phyloP scores from a whole-genome alignment of 2,329 filamentous ascomycete species.

The Exophiala spinifera region DNA sequence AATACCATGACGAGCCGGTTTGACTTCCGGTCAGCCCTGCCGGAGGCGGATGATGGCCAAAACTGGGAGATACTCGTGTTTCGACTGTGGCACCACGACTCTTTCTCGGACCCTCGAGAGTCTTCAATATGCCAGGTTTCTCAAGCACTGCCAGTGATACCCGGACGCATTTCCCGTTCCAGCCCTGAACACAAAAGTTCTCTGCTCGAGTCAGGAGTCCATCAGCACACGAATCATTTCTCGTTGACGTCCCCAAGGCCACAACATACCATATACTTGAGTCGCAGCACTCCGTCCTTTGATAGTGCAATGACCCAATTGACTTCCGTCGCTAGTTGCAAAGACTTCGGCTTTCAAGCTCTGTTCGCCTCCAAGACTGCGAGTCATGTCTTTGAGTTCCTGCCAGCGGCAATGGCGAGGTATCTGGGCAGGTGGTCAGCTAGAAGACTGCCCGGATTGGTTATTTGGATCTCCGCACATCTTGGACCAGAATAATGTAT shows the following conservation, averaged over 20 bases:
- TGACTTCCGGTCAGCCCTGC: background rate
- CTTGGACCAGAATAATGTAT: conserved; percentile 27
- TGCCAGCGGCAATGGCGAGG: conserved; percentile 30
- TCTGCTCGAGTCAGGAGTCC: conserved; percentile 2
- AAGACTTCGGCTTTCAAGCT: conserved; percentile 25
- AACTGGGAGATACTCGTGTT: background rate
- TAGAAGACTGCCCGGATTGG: background rate
- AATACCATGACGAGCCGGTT: background rate
- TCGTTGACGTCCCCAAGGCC: no score
- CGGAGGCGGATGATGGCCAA: background rate
- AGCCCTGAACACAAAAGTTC: conserved; percentile 17
- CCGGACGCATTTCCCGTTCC: conserved; percentile 20
- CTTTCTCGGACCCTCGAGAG: conserved; percentile 17
- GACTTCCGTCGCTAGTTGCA: conserved; percentile 15
- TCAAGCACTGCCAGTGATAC: conserved; percentile 19
- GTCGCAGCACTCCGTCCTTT: conserved; percentile 18
- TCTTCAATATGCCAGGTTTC: conserved; percentile 17
- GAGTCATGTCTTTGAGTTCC: conserved; percentile 29
- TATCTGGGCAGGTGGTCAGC: conserved; percentile 15
- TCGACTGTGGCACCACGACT: conserved; percentile 6
- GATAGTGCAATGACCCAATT: conserved; percentile 25
- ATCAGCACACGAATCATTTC: background rate
- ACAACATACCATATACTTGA: conserved; percentile 21
- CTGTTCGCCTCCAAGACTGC: conserved; percentile 20
- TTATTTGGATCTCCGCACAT: conserved; percentile 10